These are phyloP conservation scores for Taphrina sp. DNA, from an alignment of 1,139 yeast genomes.

Conservation along the genomic window DNA sequence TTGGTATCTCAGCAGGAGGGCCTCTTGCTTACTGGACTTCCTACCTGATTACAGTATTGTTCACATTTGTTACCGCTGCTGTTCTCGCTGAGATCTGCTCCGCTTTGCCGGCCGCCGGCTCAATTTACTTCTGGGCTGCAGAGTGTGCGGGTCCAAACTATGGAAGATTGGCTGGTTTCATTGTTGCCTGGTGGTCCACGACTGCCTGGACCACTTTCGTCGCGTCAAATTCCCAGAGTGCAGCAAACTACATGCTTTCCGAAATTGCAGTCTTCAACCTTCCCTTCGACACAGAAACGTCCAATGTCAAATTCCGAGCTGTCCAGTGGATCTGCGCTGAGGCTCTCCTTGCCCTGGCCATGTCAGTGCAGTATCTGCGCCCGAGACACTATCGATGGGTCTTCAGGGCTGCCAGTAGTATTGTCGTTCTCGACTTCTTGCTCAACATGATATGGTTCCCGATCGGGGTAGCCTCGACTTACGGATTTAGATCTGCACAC, in stretches of 20 bases:
- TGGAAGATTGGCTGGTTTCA: conserved; percentile 41
- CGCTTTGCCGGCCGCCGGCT: conserved; percentile 43
- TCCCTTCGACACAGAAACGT: conserved; percentile 36
- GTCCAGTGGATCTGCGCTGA: conserved; percentile 41
- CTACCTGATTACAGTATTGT: conserved; percentile 38
- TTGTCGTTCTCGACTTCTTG: conserved; percentile 40
- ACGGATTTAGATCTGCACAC: conserved; percentile 50
- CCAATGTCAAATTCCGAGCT: conserved; percentile 40
- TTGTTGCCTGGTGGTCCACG: conserved; percentile 42
- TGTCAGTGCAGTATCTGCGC: conserved; percentile 40
- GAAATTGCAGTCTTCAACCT: conserved; percentile 40
- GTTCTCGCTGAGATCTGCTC: conserved; percentile 42
- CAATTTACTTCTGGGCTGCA: conserved; percentile 43
- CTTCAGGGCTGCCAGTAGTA: conserved; percentile 38
- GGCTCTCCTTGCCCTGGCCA: conserved; percentile 38
- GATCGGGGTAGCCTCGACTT: conserved; percentile 40
- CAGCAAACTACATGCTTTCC: conserved; percentile 40
- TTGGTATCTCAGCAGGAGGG: conserved; percentile 40
- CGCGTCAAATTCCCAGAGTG: conserved; percentile 39
- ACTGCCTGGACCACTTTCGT: conserved; percentile 42
- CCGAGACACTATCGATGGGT: conserved; percentile 39
- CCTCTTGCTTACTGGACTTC: conserved; percentile 42
- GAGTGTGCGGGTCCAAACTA: conserved; percentile 40
- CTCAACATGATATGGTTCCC: conserved; percentile 42
- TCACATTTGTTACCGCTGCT: conserved; percentile 40